Conservation (phyloP, 257 asterid species). For the Solanum clarkiae region DNA sequence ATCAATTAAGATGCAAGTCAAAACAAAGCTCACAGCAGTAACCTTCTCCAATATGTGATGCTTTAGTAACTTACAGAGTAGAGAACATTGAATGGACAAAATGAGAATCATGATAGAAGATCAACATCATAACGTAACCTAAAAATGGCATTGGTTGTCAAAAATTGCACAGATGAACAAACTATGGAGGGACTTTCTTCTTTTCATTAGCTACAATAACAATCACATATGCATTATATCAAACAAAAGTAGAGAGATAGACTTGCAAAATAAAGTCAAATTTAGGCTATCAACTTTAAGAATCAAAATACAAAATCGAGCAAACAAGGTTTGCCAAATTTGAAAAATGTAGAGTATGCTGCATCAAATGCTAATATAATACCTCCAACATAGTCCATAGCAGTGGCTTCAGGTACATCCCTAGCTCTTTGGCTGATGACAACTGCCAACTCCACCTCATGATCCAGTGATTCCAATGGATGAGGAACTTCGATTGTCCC, state of each 20-base stretch:
- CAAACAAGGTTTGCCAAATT: not conserved
- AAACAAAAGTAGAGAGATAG: not conserved
- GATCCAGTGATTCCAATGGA: constrained; percentile 70
- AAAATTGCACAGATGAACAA: not conserved
- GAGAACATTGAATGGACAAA: not conserved
- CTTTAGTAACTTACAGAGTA: not conserved
- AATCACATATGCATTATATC: not conserved
- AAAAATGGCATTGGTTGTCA: not conserved
- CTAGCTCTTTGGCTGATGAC: constrained; percentile 77
- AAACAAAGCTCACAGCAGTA: not conserved
- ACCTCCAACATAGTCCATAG: constrained; percentile 91
- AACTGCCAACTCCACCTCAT: constrained; percentile 96
- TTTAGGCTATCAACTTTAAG: not conserved
- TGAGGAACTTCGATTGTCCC: constrained; percentile 82
- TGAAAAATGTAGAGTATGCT: not conserved
- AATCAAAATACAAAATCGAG: not conserved
- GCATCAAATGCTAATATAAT: not conserved
- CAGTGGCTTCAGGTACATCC: constrained; percentile 69
- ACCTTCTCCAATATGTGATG: not conserved
- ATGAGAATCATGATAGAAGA: not conserved
- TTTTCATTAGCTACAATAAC: not conserved
- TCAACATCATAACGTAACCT: not conserved
- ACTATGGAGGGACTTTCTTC: not conserved
- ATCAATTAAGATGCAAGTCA: not conserved
- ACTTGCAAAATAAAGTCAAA: not conserved